These are phyloP conservation scores for Fusarium agapanthi DNA, from an alignment of 2,329 filamentous ascomycete genomes.

Conservation along the genomic window DNA sequence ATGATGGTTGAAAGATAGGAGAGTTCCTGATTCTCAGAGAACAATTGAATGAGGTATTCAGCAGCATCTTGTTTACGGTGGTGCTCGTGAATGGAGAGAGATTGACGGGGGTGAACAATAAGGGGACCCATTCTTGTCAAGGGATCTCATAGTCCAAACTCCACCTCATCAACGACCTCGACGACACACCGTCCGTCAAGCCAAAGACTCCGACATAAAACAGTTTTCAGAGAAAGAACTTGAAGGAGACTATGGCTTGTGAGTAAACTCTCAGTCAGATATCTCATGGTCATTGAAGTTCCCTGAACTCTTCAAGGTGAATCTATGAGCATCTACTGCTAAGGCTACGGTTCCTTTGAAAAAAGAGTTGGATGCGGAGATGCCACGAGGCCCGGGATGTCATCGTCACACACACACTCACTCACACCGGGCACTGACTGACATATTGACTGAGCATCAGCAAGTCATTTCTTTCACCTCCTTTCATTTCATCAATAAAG, in stretches of 20 bases:
- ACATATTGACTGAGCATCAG: constrained; percentile 14
- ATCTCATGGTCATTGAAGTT: not conserved
- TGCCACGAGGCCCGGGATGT: constrained; percentile 37
- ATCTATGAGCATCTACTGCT: not conserved
- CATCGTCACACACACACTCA: constrained; percentile 35
- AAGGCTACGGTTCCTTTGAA: constrained; percentile 10
- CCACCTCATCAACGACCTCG: constrained; percentile 30
- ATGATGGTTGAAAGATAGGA: not conserved
- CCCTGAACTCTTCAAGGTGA: no score
- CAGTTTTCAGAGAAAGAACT: not conserved
- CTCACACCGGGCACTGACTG: constrained; percentile 13
- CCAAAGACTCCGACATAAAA: constrained; percentile 22
- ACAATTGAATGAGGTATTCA: not conserved
- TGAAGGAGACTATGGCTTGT: not conserved
- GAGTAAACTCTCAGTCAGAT: not conserved
- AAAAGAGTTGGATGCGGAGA: constrained; percentile 33
- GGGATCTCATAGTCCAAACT: constrained; percentile 26
- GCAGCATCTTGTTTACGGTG: not conserved
- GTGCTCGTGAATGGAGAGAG: not conserved
- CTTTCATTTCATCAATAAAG: not conserved
- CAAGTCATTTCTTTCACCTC: not conserved
- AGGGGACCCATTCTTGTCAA: constrained; percentile 21
- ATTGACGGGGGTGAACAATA: constrained; percentile 4
- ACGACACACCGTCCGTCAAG: constrained; percentile 28
- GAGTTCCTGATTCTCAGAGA: not conserved